Base-by-base conservation (phyloP, 1,284 basidiomycete species). In the Trichosporon ovoides region DNA sequence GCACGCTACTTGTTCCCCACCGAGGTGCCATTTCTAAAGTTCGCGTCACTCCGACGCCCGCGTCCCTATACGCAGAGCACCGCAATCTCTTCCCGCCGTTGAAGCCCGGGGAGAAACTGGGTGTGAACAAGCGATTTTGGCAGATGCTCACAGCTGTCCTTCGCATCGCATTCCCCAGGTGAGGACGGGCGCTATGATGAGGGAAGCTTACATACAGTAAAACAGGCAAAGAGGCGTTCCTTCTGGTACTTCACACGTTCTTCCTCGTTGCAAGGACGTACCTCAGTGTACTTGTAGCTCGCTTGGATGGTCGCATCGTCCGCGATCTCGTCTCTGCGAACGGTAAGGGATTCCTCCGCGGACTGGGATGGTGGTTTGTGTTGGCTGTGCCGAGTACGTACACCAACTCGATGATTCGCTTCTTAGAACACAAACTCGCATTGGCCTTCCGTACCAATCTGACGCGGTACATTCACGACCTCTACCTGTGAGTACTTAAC, bases 401-500 rank as follows among this genome's bases (percentile, higher is more conserved):
- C 72, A 98, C 94, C 0, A 98, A 98, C 73, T 87, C 91, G 1
- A 94, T 98, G 90, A 89, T 96, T 60, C 87, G 88, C 19, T 90
- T 91, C 74, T 81, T 98, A 0, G 93, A 98, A 78, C 85, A 87
- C n/a, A 91, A 90, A 65, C 83, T 98, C 2, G 85, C 92, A 0
- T 82, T 96, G 13, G 83, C 86, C 6, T 84, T 97, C 70, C 83
- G 93, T 46, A 93, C 91, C 0, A 85, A 90, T 10, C 80, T 98
- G 34, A 94, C 91, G 0, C 85, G 91, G 40, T 97, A 97, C 74
- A 87, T 89, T 0, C 89, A 95, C 71, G 93, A 97, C 70, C 82
- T 98, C 11, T 98, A 98, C 75, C 83, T 96, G 55, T 88, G 85
- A 55, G 74, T 1, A 61, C 28, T 33, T 9, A 3, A 16, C 16